Percentiles rank a stretch among this genome's conserved stretches.
phyloP scores from a whole-genome alignment of 495 filamentous ascomycete genomes.

The Tuber melanosporum region DNA sequence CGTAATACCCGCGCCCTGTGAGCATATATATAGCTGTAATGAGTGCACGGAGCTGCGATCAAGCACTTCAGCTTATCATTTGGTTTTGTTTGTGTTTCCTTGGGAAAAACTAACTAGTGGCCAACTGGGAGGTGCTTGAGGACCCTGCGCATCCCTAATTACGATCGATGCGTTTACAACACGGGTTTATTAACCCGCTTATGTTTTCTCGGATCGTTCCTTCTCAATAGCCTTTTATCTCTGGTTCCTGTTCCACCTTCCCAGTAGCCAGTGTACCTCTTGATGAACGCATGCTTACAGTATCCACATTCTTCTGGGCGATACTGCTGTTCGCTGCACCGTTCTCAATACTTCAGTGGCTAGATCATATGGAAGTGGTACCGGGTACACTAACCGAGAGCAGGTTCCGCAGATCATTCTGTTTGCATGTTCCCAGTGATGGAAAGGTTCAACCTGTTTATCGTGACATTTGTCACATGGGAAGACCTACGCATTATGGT shows the following conservation, averaged over 20 bases:
- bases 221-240: conserved; percentile 61
- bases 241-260: conserved; percentile 73
- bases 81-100: not conserved
- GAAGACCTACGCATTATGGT: conserved; percentile 51
- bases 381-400: conserved; percentile 42
- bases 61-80: not conserved
- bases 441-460: conserved; percentile 51
- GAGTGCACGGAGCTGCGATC: not conserved
- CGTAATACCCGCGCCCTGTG: not conserved
- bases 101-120: not conserved
- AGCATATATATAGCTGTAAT: not conserved
- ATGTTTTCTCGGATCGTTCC: conserved; percentile 69
- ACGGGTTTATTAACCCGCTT: conserved; percentile 48
- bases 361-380: not conserved
- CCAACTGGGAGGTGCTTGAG: not conserved
- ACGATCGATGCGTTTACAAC: not conserved
- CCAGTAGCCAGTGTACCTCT: conserved; percentile 72
- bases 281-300: conserved; percentile 67
- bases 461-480: conserved; percentile 86
- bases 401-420: conserved; percentile 85
- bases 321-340: conserved; percentile 70
- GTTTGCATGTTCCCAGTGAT: conserved; percentile 76
- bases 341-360: not conserved
- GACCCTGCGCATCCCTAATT: not conserved
- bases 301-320: conserved; percentile 70